These are phyloP conservation scores for Eimeria tenella DNA, from an alignment of 169 alveolate genomes.

Conservation along the genomic window DNA sequence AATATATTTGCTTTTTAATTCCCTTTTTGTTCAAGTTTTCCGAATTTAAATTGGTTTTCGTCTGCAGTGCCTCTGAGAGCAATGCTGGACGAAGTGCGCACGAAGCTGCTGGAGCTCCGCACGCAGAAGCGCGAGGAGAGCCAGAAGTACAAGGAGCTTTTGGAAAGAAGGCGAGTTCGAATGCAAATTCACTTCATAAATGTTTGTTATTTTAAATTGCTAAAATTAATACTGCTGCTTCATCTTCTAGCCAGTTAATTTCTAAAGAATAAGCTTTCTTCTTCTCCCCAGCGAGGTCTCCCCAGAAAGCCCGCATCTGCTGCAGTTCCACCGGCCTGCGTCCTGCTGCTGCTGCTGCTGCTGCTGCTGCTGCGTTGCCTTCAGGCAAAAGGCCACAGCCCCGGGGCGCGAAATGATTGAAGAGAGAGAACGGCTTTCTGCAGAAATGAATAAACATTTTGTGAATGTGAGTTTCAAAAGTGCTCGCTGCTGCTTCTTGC, in stretches of 20 bases:
- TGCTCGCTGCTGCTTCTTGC: not conserved
- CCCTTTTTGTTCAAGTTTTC: no score
- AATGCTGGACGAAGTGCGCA: conserved; percentile 66
- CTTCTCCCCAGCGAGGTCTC: no score
- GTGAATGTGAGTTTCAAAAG: conserved; percentile 4
- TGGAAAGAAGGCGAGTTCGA: conserved; percentile 55
- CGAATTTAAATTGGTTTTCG: no score
- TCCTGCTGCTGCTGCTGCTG: not conserved
- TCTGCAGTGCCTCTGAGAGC: conserved; percentile 65
- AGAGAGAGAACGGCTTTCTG: conserved; percentile 37
- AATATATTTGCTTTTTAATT: no score
- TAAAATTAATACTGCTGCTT: no score
- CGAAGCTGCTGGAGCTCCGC: conserved; percentile 57
- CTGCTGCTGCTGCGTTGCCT: not conserved
- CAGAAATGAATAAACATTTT: conserved; percentile 50
- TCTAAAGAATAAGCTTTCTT: no score
- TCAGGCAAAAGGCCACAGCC: conserved; percentile 70
- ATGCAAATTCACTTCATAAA: not conserved
- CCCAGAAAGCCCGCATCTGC: no score
- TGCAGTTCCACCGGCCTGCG: no score
- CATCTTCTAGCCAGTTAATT: no score
- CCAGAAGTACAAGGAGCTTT: conserved; percentile 62
- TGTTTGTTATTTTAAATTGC: no score
- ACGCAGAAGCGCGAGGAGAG: conserved; percentile 67
- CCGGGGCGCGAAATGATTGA: conserved; percentile 74